Evolutionary conservation across 164 flowering plant genomes (phyloP), one percentile per base, ranked within the genome.

Genomic region (Stephania cephalantha): DNA sequence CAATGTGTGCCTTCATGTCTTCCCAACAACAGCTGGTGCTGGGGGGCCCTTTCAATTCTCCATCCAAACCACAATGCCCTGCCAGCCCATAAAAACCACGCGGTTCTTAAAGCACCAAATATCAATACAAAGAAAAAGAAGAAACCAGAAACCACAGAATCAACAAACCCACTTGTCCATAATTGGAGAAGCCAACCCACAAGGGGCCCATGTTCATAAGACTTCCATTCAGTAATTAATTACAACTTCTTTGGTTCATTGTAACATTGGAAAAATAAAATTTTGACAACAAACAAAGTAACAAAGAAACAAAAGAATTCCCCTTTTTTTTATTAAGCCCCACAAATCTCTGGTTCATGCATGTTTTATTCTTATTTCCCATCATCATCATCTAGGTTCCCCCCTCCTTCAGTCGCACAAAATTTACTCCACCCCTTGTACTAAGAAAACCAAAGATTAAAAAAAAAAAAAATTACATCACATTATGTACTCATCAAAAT

Each of bases 401-500:
- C n/a, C 12, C 68, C 68, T 29, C 69, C 69, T 12, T 29, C 69
- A 29, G 69, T 67, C 69, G 30, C 69, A 67, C 69, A 67, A 30
- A 64, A 73, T 20, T 25, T 53, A 69, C 15, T 67, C 69, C 69
- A 73, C 46, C 44, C 25, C 69, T n/a, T 35, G 9, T 18, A n/a
- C 64, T 58, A 55, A 29, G 25, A 72, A 42, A 50, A 53, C 55
- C 55, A 50, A 71, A 53, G 25, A 55, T 15, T 25, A 25, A 44
- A 42, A 13, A 5, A 2, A 46, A 30, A 22, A 29, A 53, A 52
- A 52, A 52, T 25, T 9, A 71, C 58, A 71, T 53, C 11, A 53
- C 53, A 52, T 71, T 58, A 71, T 71, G 61, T 71, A 71, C 73
- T 71, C 35, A 61, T 71, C 18, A 61, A 9, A 73, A 58, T 61